phyloP scores from a whole-genome alignment of 2,329 filamentous ascomycete genomes.

The Xylariaceae sp. region DNA sequence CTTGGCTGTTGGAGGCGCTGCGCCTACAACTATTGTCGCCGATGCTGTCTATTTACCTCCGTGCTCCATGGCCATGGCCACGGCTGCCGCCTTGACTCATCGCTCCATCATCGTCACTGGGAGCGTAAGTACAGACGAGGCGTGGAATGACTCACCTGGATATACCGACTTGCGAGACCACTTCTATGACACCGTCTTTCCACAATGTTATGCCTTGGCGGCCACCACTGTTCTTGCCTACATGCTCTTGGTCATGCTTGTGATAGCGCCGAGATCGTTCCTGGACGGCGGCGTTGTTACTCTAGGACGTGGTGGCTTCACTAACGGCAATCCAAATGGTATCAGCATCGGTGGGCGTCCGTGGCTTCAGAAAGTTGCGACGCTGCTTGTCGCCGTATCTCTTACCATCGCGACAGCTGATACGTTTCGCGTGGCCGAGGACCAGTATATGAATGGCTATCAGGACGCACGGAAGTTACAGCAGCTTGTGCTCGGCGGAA shows the following conservation, averaged over 20 bases:
- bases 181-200: slow-evolving; percentile 90
- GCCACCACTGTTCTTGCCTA: slow-evolving; percentile 88
- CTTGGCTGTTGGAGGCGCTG: slow-evolving; percentile 46
- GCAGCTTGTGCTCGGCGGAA: slow-evolving; percentile 71
- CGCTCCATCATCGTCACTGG: slow-evolving; percentile 40
- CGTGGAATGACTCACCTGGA: slow-evolving; percentile 33
- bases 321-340: slow-evolving; percentile 70
- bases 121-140: slow-evolving; percentile 38
- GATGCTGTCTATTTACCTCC: slow-evolving; percentile 55
- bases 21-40: slow-evolving; percentile 53
- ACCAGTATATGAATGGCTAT: slow-evolving; percentile 72
- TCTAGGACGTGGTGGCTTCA: slow-evolving; percentile 75
- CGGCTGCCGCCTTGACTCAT: slow-evolving; percentile 29
- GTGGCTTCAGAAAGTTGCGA: slow-evolving; percentile 83
- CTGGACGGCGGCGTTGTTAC: slow-evolving; percentile 80
- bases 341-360: slow-evolving; percentile 86
- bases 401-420: slow-evolving; percentile 90
- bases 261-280: slow-evolving; percentile 92
- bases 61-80: slow-evolving; percentile 40
- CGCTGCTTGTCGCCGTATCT: slow-evolving; percentile 71
- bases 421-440: slow-evolving; percentile 77
- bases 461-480: slow-evolving; percentile 76
- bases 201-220: slow-evolving; percentile 87
- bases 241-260: slow-evolving; percentile 86
- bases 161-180: slow-evolving; percentile 71